These are phyloP conservation scores for Annulohypoxylon stygium DNA, from an alignment of 495 filamentous ascomycete genomes.

Conservation along the genomic window DNA sequence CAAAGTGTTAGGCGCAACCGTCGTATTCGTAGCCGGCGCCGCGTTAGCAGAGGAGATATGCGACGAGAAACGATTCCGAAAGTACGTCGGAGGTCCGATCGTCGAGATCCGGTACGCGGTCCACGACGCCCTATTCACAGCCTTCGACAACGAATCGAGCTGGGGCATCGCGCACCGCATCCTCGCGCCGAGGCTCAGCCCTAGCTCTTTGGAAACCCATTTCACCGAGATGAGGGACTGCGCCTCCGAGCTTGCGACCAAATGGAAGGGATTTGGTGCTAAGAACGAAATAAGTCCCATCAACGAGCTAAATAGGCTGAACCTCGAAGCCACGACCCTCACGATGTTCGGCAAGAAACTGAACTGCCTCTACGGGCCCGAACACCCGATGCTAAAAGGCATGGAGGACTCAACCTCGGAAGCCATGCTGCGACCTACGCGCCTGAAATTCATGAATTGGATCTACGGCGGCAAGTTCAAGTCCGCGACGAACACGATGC, in stretches of 20 bases:
- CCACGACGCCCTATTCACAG: conserved; percentile 77
- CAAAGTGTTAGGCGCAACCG: conserved; percentile 58
- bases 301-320: conserved; percentile 77
- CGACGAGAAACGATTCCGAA: conserved; percentile 76
- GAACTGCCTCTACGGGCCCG: conserved; percentile 71
- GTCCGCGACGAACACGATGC: conserved; percentile 66
- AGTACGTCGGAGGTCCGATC: conserved; percentile 67
- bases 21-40: conserved; percentile 63
- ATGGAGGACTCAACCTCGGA: conserved; percentile 75
- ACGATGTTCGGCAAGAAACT: conserved; percentile 75
- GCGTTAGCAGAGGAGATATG: conserved; percentile 75
- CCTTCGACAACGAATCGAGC: conserved; percentile 70
- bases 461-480: conserved; percentile 68
- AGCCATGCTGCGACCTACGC: conserved; percentile 65
- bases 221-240: conserved; percentile 77
- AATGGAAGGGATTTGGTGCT: conserved; percentile 72
- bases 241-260: conserved; percentile 73
- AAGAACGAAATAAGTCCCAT: conserved; percentile 66
- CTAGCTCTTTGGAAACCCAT: conserved; percentile 69
- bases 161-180: conserved; percentile 82
- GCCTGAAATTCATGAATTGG: conserved; percentile 68
- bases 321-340: conserved; percentile 75
- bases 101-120: conserved; percentile 70
- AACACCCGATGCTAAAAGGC: conserved; percentile 72
- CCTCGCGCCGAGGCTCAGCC: conserved; percentile 74